Conservation (phyloP, 768 basidiomycete species). For the Mycena latifolia region DNA sequence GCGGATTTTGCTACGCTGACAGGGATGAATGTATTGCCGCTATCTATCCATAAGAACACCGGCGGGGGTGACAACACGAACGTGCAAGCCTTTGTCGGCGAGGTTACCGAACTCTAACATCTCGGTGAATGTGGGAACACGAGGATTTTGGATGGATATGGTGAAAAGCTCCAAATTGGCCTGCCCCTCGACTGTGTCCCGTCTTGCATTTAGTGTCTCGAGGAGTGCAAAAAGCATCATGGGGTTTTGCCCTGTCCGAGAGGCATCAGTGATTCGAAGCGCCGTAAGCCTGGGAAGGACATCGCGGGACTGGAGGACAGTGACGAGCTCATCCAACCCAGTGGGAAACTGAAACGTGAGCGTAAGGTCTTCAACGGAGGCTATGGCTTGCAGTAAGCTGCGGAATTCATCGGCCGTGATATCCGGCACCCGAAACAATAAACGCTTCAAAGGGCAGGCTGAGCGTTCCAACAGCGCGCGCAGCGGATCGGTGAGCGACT, state of each 20-base stretch:
- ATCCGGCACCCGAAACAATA: not conserved
- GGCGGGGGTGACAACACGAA: too few species aligned
- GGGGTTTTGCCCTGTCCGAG: not conserved
- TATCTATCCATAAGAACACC: too few species aligned
- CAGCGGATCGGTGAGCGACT: not conserved
- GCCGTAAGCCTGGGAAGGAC: constrained; percentile 9
- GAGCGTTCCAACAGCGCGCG: constrained; percentile 7
- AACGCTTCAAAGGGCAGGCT: not conserved
- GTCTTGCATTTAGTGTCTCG: not conserved
- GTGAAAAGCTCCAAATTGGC: not conserved
- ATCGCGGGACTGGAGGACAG: not conserved
- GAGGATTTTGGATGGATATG: not conserved
- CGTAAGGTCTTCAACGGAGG: not conserved
- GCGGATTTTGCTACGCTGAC: too few species aligned
- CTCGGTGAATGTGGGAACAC: too few species aligned
- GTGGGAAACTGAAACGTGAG: not conserved
- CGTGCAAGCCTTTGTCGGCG: too few species aligned
- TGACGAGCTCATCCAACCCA: not conserved
- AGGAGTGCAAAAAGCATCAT: not conserved
- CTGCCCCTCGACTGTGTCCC: not conserved
- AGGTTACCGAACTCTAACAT: too few species aligned
- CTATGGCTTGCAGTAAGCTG: not conserved
- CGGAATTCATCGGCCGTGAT: not conserved
- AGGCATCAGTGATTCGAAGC: not conserved
- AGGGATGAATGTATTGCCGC: too few species aligned